A percentile compares a stretch with the other conserved stretches of the same genome.
phyloP scores from a whole-genome alignment of 148 eudicot genomes.

The Camellia granthamiana region DNA sequence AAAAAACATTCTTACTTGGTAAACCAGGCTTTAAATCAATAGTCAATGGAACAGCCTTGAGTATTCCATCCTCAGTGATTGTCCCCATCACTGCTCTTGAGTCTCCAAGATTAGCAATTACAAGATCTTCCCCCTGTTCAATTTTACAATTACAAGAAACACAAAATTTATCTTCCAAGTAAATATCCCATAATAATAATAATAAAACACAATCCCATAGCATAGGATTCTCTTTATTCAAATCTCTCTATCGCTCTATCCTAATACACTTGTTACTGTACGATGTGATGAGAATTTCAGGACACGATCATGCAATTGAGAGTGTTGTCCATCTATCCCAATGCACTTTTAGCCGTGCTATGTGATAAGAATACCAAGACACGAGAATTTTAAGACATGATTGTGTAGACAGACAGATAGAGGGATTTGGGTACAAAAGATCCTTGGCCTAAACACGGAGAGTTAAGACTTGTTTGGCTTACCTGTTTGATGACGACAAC shows the following conservation, averaged over 20 bases:
- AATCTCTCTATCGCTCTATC: too few species aligned
- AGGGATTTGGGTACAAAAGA: too few species aligned
- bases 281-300: too few species aligned
- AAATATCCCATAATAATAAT: background rate
- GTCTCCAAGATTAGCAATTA: conserved; percentile 79
- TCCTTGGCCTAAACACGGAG: background rate
- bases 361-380: too few species aligned
- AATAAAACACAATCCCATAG: too few species aligned
- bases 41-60: conserved; percentile 58
- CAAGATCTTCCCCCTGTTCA: conserved; percentile 53
- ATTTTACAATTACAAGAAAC: background rate
- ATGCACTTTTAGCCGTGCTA: too few species aligned
- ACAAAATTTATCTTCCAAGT: background rate
- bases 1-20: conserved; percentile 34
- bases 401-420: too few species aligned
- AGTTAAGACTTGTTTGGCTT: background rate
- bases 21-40: conserved; percentile 72
- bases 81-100: conserved; percentile 76
- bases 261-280: too few species aligned
- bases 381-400: too few species aligned
- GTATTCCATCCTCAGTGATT: conserved; percentile 36
- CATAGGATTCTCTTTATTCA: too few species aligned
- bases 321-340: too few species aligned
- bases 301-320: too few species aligned
- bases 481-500: conserved; percentile 70